phyloP scores from a whole-genome alignment of 2,329 filamentous ascomycete genomes.

The Aspergillus caelatus region DNA sequence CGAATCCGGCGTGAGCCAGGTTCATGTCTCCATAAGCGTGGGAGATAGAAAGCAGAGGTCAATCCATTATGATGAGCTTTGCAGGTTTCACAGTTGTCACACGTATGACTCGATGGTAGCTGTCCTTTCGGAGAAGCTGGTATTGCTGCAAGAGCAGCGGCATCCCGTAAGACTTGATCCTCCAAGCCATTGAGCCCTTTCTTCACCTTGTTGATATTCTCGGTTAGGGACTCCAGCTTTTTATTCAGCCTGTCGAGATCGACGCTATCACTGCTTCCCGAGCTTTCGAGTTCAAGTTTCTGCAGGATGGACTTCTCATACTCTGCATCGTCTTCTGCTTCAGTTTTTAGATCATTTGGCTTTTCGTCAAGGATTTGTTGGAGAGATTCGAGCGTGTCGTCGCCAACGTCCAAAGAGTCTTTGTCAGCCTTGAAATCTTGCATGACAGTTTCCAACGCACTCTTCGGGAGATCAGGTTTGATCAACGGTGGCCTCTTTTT shows the following conservation, averaged over 20 bases:
- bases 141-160: slow-evolving; percentile 18
- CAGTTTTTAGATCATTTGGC: slow-evolving; percentile 28
- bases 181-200: slow-evolving; percentile 44
- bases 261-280: slow-evolving; percentile 25
- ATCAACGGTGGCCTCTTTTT: slow-evolving; percentile 29
- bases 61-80: slow-evolving; percentile 28
- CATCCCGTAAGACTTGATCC: slow-evolving; percentile 36
- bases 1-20: slow-evolving; percentile 31
- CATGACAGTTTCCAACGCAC: slow-evolving; percentile 45
- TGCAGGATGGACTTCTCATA: slow-evolving; percentile 35
- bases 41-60: slow-evolving; percentile 38
- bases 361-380: slow-evolving; percentile 43
- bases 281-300: slow-evolving; percentile 25
- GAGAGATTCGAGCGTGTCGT: slow-evolving; percentile 50
- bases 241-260: slow-evolving; percentile 42
- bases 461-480: slow-evolving; percentile 45
- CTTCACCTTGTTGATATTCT: slow-evolving; percentile 45
- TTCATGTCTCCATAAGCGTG: slow-evolving; percentile 39
- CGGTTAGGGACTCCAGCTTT: slow-evolving; percentile 43
- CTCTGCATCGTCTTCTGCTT: slow-evolving; percentile 34
- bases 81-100: slow-evolving; percentile 28
- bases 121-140: slow-evolving; percentile 17
- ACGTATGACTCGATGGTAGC: slow-evolving; percentile 10
- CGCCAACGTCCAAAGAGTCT: slow-evolving; percentile 42
- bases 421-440: slow-evolving; percentile 43